Evolutionary conservation across 306 rosid genomes (phyloP), one percentile per base, ranked within the genome.

Genomic region (Gillenia trifoliata): DNA sequence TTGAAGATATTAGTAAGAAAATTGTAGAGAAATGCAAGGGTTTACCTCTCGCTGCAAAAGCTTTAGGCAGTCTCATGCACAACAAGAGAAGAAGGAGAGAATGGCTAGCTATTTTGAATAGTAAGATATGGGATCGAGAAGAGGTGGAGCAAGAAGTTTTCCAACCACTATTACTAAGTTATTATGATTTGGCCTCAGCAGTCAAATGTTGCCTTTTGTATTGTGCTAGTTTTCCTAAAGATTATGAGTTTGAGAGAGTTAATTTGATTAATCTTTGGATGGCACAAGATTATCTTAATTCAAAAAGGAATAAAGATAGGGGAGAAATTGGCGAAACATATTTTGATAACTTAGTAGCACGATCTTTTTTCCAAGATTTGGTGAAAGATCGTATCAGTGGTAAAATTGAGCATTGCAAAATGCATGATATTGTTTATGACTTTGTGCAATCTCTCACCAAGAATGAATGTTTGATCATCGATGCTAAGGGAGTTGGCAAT

Each of bases 41-140:
- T 47, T 47, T 47, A 20, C 52, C 52, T 47, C 8, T 47, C 2
- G 52, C 20, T 0, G 74, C 79, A 25, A 76, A 67, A 13, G 28
- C 60, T 6, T 41, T 67, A 28, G 79, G 74, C 12, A 76, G 79
- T 19, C 67, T 66, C 2, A 23, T 76, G 67, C 67, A 2, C 3
- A 36, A 56, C 3, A 41, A 54, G 67, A 20, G 8, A 57, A 76
- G 29, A 0, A 43, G 0, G 5, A 23, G n/a, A 10, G 26, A 34
- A n/a, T 40, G 79, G 74, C 9, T 20, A 4, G 25, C 15, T 49
- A 68, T 76, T 19, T 66, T 76, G 73, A 23, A 29, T 0, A 75
- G 56, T 40, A 47, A 66, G 15, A 12, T 64, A 16, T 66, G 73
- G 73, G 6, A 45, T 47, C 8, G 20, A 15, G 52, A 47, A 47